These are phyloP conservation scores for Hypoxylon perforatum DNA, from an alignment of 495 filamentous ascomycete genomes.

Conservation along the genomic window DNA sequence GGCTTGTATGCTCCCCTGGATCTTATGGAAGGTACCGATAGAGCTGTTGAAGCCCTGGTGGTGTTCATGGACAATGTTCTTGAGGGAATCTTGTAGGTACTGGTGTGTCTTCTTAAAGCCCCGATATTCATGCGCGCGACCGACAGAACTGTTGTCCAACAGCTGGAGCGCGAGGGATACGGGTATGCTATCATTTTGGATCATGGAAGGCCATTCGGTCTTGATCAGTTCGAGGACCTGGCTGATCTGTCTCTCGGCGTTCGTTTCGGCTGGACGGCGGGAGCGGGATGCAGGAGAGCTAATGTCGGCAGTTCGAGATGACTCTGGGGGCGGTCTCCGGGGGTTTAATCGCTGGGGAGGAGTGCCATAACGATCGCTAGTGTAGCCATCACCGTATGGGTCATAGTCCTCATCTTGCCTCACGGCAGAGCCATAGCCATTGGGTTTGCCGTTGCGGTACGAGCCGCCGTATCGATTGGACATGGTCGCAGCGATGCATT, in stretches of 20 bases:
- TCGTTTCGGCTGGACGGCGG: conserved; percentile 50
- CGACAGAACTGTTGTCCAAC: conserved; percentile 92
- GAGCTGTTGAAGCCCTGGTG: conserved; percentile 99
- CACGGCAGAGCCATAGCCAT: conserved; percentile 33
- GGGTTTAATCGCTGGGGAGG: conserved; percentile 44
- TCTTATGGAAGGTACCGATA: conserved; percentile 98
- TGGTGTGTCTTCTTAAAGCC: conserved; percentile 83
- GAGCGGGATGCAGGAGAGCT: conserved; percentile 35
- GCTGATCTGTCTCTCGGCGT: conserved; percentile 59
- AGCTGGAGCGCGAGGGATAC: conserved; percentile 92
- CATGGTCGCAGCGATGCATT: conserved; percentile 50
- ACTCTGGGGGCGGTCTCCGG: conserved; percentile 38
- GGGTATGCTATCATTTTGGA: conserved; percentile 84
- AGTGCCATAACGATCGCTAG: conserved; percentile 50
- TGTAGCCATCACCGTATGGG: conserved; percentile 58
- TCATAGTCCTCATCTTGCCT: conserved; percentile 57
- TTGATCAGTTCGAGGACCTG: conserved; percentile 74
- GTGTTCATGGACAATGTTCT: conserved; percentile 97
- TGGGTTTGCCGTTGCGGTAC: conserved; percentile 51
- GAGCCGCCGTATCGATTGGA: conserved; percentile 55
- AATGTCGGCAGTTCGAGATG: conserved; percentile 22
- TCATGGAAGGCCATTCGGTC: conserved; percentile 91
- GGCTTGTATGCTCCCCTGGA: conserved; percentile 89
- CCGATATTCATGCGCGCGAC: conserved; percentile 85
- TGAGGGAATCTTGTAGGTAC: conserved; percentile 88